phyloP scores from a whole-genome alignment of 2,329 filamentous ascomycete genomes.

The Fusarium illudens region DNA sequence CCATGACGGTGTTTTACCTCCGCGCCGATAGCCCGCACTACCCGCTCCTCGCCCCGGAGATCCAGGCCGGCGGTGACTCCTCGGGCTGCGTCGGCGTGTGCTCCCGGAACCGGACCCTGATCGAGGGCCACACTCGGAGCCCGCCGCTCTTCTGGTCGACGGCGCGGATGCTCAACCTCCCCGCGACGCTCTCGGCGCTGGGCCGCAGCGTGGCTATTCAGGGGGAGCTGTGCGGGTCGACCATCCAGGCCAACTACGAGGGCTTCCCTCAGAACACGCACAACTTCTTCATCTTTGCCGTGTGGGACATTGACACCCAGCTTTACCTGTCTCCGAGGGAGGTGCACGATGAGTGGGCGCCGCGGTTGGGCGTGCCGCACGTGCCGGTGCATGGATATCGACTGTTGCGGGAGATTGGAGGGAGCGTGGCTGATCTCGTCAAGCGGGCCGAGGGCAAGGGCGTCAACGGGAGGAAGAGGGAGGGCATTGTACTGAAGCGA shows the following conservation, averaged over 20 bases:
- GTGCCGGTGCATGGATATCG: constrained; percentile 42
- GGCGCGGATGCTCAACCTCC: constrained; percentile 16
- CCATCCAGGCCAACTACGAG: constrained; percentile 37
- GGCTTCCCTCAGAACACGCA: constrained; percentile 31
- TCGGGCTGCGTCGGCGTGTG: constrained; percentile 30
- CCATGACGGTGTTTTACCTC: constrained; percentile 51
- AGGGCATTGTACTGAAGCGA: constrained; percentile 39
- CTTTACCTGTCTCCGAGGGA: constrained; percentile 40
- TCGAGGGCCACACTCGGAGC: constrained; percentile 17
- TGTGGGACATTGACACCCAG: constrained; percentile 45
- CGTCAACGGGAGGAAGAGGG: constrained; percentile 35
- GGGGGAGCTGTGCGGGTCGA: constrained; percentile 39
- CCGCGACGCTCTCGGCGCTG: constrained; percentile 10
- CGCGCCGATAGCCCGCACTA: constrained; percentile 29
- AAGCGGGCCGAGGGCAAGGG: constrained; percentile 34
- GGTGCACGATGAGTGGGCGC: constrained; percentile 41
- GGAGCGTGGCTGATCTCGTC: constrained; percentile 26
- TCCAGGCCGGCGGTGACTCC: neutral
- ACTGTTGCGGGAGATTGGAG: constrained; percentile 21
- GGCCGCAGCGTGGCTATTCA: constrained; percentile 35
- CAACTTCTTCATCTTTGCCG: constrained; percentile 47
- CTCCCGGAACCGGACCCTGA: constrained; percentile 35
- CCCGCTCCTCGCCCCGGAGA: constrained; percentile 22
- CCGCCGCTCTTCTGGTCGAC: constrained; percentile 29
- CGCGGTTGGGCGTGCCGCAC: constrained; percentile 43